These are phyloP conservation scores for Boletellus emodensis DNA, from an alignment of 768 basidiomycete species.

Conservation along the genomic window DNA sequence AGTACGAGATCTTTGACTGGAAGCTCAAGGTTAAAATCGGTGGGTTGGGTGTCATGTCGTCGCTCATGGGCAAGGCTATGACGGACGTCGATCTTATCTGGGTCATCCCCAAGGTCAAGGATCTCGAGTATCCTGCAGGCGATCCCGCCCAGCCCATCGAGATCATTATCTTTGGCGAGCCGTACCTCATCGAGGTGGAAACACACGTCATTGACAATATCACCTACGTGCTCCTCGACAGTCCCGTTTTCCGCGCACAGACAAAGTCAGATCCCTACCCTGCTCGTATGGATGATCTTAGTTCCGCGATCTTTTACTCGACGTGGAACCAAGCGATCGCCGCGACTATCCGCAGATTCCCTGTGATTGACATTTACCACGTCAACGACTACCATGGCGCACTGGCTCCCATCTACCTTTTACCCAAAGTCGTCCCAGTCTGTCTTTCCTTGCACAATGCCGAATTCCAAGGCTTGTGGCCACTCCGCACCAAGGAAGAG, in stretches of 20 bases:
- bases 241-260: conserved; percentile 94
- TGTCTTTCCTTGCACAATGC: conserved; percentile 95
- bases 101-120: conserved; percentile 94
- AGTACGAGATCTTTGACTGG: conserved; percentile 97
- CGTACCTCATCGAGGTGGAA: conserved; percentile 94
- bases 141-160: conserved; percentile 93
- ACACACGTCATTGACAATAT: conserved; percentile 92
- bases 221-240: conserved; percentile 91
- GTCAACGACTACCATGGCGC: conserved; percentile 95
- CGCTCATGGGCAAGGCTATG: conserved; percentile 98
- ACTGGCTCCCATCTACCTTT: conserved; percentile 83
- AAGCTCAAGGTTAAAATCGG: conserved; percentile 98
- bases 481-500: conserved; percentile 93
- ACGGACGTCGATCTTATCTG: conserved; percentile 92
- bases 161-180: conserved; percentile 94
- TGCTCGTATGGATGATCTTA: conserved; percentile 94
- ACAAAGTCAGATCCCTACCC: conserved; percentile 96
- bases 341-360: conserved; percentile 80
- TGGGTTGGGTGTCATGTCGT: conserved; percentile 96
- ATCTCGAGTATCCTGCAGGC: conserved; percentile 87
- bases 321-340: conserved; percentile 98
- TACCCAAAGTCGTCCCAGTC: conserved; percentile 86
- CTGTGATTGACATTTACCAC: conserved; percentile 91
- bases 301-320: conserved; percentile 95
- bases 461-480: conserved; percentile 97